Base-by-base conservation (phyloP, 495 filamentous ascomycete species). In the Durotheca rogersii region DNA sequence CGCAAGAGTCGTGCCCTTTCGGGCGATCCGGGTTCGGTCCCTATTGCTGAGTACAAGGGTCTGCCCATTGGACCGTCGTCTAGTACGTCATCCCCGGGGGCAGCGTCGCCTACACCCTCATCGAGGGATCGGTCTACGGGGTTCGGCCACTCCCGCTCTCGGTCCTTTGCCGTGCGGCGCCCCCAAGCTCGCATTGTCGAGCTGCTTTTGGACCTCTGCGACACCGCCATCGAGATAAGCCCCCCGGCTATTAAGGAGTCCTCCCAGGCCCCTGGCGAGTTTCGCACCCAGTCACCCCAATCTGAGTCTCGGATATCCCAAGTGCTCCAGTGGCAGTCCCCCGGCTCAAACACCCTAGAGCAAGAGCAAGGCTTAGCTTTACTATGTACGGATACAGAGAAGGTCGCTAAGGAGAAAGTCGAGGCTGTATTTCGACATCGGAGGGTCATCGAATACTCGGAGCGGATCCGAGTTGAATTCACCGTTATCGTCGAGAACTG, bases 301-400 rank as follows among this genome's bases (percentile, higher is more conserved):
- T 97, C 93, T 3, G 93, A 97, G 63, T 89, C 86, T 31, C 83
- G 91, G 9, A 89, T 96, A 44, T 83, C 87, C 0, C 94, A 98
- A 67, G 91, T 98, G 20, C 60, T 93, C 48, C 89, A 95, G 64
- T 98, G 93, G 93, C 88, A 92, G 60, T 94, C 91, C 3, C 94
- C 93, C 4, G 85, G 87, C 55, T 85, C 88, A 15, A 90, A 88
- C 60, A 92, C 90, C 1, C 70, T 94, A n/a, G 94, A 97, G 32
- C 88, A 96, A 62, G 94, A 96, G 60, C 89, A 91, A 60, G 93
- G 94, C 1, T 77, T 98, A 14, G 84, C 89, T n/a, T 68, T 87
- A 32, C 74, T 98, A 33, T 93, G 88, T 58, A 80, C 85, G 9
- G 94, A 98, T 60, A 97, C 91, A 1, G 88, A 93, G 57, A 81